phyloP scores from a whole-genome alignment of 345 rosid genomes.

The Aethionema arabicum region DNA sequence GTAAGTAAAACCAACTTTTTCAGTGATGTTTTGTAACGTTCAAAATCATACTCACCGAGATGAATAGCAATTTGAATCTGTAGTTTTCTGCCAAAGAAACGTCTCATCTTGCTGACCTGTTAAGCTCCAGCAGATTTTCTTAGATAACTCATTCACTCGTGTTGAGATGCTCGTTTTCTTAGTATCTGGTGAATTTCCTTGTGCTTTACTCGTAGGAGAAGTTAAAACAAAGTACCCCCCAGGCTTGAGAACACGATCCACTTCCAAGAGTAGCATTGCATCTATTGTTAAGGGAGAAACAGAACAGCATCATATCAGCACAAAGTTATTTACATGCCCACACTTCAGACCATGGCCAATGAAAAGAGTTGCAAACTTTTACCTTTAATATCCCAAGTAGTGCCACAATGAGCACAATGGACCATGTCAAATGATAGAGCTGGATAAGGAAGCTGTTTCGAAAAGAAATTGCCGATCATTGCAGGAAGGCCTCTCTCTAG shows the following conservation, averaged over 20 bases:
- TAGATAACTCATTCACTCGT: conserved; percentile 62
- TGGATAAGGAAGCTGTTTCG: conserved; percentile 88
- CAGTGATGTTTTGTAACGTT: not conserved
- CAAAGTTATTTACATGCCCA: not conserved
- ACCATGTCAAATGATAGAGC: conserved; percentile 87
- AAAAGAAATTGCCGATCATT: conserved; percentile 82
- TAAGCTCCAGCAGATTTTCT: conserved; percentile 81
- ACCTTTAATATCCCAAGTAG: conserved; percentile 91
- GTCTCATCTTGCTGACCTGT: conserved; percentile 96
- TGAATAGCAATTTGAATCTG: conserved; percentile 52
- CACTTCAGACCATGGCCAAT: not conserved
- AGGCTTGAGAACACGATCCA: conserved; percentile 89
- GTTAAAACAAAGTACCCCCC: conserved; percentile 96
- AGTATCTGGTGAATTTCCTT: conserved; percentile 43
- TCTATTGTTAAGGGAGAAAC: conserved; percentile 45
- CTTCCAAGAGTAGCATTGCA: conserved; percentile 86
- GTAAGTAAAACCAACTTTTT: not conserved
- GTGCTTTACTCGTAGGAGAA: conserved; percentile 62
- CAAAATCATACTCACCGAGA: conserved; percentile 55
- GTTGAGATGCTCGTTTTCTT: conserved; percentile 59
- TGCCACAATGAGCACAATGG: conserved; percentile 97
- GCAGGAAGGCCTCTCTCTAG: conserved; percentile 99
- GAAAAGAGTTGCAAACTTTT: not conserved
- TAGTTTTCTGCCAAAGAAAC: conserved; percentile 93
- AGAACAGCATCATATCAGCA: not conserved